Percentiles rank a stretch among this genome's conserved stretches.
Conservation (phyloP, 1,284 basidiomycete genomes). For the Fomitiporia mediterranea region DNA sequence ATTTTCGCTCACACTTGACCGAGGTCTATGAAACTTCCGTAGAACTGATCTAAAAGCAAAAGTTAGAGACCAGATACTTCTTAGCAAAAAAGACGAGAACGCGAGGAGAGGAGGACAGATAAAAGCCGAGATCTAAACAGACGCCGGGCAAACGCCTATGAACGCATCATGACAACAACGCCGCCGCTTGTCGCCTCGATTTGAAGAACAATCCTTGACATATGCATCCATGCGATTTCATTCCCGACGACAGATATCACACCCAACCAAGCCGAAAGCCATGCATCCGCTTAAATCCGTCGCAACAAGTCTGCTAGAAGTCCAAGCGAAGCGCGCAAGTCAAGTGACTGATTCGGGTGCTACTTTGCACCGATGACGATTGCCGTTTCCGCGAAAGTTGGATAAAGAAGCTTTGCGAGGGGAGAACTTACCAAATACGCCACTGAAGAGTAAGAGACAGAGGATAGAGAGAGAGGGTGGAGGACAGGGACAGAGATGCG, state of each 20-base stretch:
- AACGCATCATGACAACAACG: conserved; percentile 12
- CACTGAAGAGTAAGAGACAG: not conserved
- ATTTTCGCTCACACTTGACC: conserved; percentile 37
- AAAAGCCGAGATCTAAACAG: no score
- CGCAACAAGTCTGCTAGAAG: not conserved
- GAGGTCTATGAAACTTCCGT: conserved; percentile 1
- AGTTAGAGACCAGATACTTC: not conserved
- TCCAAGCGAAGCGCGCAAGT: not conserved
- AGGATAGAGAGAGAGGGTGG: not conserved
- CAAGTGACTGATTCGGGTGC: not conserved
- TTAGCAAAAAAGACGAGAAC: not conserved
- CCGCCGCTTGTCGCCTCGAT: not conserved
- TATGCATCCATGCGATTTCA: no score
- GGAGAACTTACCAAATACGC: conserved; percentile 7
- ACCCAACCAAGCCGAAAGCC: not conserved
- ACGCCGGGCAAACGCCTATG: not conserved
- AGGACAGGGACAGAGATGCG: not conserved
- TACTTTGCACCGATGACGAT: not conserved
- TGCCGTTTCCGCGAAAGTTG: not conserved
- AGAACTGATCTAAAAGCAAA: not conserved
- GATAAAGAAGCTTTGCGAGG: not conserved
- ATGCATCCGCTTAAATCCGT: not conserved
- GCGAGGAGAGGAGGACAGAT: not conserved
- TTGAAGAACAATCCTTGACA: no score
- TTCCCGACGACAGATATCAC: not conserved